Percentiles rank a stretch among this genome's conserved stretches.
These are phyloP conservation scores for Pythium scleroteichum DNA, from an alignment of 352 stramenopile genomes.

Conservation along the genomic window DNA sequence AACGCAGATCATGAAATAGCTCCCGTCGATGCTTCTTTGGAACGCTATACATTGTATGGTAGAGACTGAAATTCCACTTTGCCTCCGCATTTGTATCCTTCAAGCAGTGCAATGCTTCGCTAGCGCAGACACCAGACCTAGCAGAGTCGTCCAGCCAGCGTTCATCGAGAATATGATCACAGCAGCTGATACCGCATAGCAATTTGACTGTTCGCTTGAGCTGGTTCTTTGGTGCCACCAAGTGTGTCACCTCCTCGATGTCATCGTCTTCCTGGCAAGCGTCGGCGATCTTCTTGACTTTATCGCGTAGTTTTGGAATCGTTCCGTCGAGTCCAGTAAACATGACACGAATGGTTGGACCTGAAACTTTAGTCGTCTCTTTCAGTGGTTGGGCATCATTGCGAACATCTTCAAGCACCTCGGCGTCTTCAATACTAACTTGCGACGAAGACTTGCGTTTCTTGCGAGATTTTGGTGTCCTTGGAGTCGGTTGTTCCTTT, in stretches of 20 bases:
- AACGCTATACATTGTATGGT: conserved; percentile 48
- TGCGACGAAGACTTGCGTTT: conserved; percentile 4
- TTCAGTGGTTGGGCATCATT: not conserved
- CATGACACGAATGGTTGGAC: conserved; percentile 41
- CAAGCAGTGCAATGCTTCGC: conserved; percentile 40
- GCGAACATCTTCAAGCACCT: not conserved
- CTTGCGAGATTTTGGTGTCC: conserved; percentile 5
- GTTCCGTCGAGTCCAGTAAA: conserved; percentile 56
- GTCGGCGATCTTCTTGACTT: conserved; percentile 35
- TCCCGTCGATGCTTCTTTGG: conserved; percentile 24
- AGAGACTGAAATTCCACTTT: conserved; percentile 53
- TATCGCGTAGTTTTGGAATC: conserved; percentile 25
- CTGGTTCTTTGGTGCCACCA: conserved; percentile 48
- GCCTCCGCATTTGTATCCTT: conserved; percentile 41
- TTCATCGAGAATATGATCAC: conserved; percentile 50
- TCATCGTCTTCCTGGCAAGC: conserved; percentile 52
- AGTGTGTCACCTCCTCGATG: conserved; percentile 48
- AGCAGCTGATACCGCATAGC: conserved; percentile 55
- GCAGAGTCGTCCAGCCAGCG: conserved; percentile 50
- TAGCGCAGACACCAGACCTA: conserved; percentile 19
- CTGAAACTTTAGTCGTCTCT: not conserved
- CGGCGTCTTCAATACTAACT: not conserved
- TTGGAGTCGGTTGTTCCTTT: not conserved
- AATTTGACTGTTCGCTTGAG: conserved; percentile 68
- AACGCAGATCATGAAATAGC: conserved; percentile 33